Percentiles rank a stretch among this genome's conserved stretches.
Evolutionary conservation across 192 early-diverging fungal species (phyloP).

Genomic region (Dissophora globulifera): DNA sequence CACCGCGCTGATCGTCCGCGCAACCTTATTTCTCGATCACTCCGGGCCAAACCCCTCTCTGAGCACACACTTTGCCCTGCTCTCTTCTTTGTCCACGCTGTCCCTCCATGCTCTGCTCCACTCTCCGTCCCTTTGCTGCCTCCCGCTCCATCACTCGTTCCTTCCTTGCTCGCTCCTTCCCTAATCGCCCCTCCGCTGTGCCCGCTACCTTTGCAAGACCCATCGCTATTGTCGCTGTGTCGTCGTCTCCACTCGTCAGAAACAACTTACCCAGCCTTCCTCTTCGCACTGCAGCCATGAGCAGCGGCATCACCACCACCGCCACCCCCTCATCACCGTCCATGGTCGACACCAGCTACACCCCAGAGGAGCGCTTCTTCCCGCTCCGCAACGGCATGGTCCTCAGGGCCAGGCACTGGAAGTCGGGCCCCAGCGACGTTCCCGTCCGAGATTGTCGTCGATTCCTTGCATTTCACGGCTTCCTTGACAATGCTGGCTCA

Average conservation of each 20-base stretch:
- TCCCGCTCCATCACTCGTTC: background rate
- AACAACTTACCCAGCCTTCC: too few relatives aligned
- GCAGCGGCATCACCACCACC: background rate
- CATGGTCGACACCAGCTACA: background rate
- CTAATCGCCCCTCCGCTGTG: background rate
- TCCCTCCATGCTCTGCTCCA: slow-evolving; percentile 4
- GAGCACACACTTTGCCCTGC: background rate
- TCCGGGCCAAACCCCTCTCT: too few relatives aligned
- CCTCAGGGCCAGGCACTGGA: slow-evolving; percentile 42
- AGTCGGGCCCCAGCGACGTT: background rate
- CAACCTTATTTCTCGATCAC: too few relatives aligned
- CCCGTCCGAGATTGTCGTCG: slow-evolving; percentile 21
- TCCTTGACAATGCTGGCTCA: slow-evolving; percentile 39
- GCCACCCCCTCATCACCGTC: background rate
- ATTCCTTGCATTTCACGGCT: slow-evolving; percentile 49
- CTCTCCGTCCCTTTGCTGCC: background rate
- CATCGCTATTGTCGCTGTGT: background rate
- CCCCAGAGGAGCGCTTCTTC: slow-evolving; percentile 27
- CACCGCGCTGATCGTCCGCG: too few relatives aligned
- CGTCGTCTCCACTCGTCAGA: too few relatives aligned
- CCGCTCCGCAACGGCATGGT: slow-evolving; percentile 26
- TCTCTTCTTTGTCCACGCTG: background rate
- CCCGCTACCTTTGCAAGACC: background rate
- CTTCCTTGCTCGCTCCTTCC: background rate
- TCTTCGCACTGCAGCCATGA: background rate